Percentiles rank a stretch among this genome's conserved stretches.
Evolutionary conservation across 2,329 filamentous ascomycete genomes (phyloP).

Genomic region (Monosporascus sp.): DNA sequence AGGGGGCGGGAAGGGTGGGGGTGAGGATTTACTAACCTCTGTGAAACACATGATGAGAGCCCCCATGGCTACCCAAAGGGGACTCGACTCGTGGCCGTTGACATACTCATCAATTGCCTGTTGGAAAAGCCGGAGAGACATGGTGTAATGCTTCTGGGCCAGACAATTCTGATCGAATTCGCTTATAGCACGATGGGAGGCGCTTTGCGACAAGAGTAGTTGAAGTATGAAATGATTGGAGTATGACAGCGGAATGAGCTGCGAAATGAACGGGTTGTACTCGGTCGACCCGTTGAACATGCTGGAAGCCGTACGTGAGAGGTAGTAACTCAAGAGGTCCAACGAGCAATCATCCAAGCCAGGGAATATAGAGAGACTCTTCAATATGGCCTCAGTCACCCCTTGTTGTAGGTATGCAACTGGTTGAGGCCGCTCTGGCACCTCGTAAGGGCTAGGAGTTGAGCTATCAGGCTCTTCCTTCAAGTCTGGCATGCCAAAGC

Average conservation of each 20-base stretch:
- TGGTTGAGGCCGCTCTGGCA: not conserved
- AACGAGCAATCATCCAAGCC: slow-evolving; percentile 21
- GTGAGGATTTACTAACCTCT: slow-evolving; percentile 29
- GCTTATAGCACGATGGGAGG: slow-evolving; percentile 30
- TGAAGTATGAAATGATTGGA: slow-evolving; percentile 39
- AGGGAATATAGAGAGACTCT: not conserved
- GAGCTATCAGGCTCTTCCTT: not conserved
- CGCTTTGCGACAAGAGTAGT: slow-evolving; percentile 40
- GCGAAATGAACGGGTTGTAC: slow-evolving; percentile 39
- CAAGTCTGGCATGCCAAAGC: not conserved
- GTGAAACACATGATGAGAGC: slow-evolving; percentile 41
- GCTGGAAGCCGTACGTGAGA: slow-evolving; percentile 36
- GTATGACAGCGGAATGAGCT: slow-evolving; percentile 40
- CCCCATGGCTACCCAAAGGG: slow-evolving; percentile 36
- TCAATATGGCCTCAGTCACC: not conserved
- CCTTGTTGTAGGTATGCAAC: not conserved
- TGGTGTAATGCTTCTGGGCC: slow-evolving; percentile 30
- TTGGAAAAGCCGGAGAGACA: slow-evolving; percentile 30
- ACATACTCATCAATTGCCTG: slow-evolving; percentile 29
- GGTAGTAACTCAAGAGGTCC: slow-evolving; percentile 40
- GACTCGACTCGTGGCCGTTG: slow-evolving; percentile 26
- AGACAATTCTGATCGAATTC: slow-evolving; percentile 21
- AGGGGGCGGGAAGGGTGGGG: rapidly evolving
- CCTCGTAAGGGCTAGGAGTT: not conserved
- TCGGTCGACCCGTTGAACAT: slow-evolving; percentile 43